Percentiles rank a stretch among this genome's conserved stretches.
These are phyloP conservation scores for Suillus bovinus DNA, from an alignment of 768 basidiomycete species.

Conservation along the genomic window DNA sequence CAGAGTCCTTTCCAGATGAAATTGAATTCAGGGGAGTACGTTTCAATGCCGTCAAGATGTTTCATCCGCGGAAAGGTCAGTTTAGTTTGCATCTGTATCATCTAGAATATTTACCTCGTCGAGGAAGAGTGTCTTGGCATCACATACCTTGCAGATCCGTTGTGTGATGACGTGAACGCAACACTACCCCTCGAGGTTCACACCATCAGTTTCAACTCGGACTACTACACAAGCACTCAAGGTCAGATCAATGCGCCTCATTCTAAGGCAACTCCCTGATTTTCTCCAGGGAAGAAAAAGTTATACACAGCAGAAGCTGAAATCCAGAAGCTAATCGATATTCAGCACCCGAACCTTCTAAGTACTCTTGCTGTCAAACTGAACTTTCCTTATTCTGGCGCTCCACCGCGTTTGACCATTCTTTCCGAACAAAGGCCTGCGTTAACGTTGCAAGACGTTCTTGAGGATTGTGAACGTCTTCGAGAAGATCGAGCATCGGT, in stretches of 20 bases:
- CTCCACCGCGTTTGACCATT: slow-evolving; percentile 57
- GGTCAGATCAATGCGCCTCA: slow-evolving; percentile 34
- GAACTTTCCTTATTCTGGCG: slow-evolving; percentile 47
- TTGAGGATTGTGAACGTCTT: slow-evolving; percentile 78
- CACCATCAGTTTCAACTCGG: slow-evolving; percentile 62
- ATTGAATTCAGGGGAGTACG: slow-evolving; percentile 57
- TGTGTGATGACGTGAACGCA: slow-evolving; percentile 63
- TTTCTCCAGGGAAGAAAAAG: slow-evolving; percentile 58
- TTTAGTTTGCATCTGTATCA: slow-evolving; percentile 9
- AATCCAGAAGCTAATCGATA: slow-evolving; percentile 54
- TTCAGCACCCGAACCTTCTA: slow-evolving; percentile 68
- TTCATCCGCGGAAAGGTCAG: slow-evolving; percentile 69
- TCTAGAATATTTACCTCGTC: slow-evolving; percentile 2
- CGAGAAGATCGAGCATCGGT: slow-evolving; percentile 72
- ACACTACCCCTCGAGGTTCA: slow-evolving; percentile 68
- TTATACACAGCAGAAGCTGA: slow-evolving; percentile 66
- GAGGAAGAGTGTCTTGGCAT: slow-evolving; percentile 60
- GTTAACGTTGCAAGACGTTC: slow-evolving; percentile 66
- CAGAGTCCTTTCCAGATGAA: slow-evolving; percentile 59
- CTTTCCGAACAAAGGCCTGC: slow-evolving; percentile 72
- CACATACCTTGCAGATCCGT: slow-evolving; percentile 71
- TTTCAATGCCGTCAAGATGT: slow-evolving; percentile 69
- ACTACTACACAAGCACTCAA: slow-evolving; percentile 68
- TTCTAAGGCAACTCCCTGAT: background rate
- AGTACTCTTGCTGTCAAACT: slow-evolving; percentile 69